Base-by-base conservation (phyloP, 202 grass and related monocot species). In the Saccharum hybrid region DNA sequence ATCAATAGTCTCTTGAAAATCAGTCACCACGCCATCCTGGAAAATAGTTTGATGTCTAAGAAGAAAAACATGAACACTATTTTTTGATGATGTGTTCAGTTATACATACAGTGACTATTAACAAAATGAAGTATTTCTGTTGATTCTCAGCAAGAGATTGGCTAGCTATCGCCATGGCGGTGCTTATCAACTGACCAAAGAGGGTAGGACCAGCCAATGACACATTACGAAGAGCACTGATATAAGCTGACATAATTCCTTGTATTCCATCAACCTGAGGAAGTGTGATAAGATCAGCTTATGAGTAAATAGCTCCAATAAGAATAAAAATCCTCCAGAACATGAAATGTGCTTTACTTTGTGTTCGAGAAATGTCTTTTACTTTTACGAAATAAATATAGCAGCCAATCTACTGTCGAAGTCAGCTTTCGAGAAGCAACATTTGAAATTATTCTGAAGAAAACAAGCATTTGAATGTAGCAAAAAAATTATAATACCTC, bases 181-280 rank as follows among this genome's bases (percentile, higher is more conserved):
- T 89, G 85, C 89, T 91, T 77, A 99, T 89, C 85, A 99, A 85
- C 15, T 86, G 91, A 68, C 89, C 96, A 92, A 99, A 94, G 74
- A 99, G 90, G 40, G 96, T 99, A 79, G 96, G 96, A 40, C 96
- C 96, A 70, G 96, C 96, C 70, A 99, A 69, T 83, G 93, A 96
- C 71, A 99, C 96, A 94, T 99, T 99, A 60, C 82, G 81, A 52
- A 99, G 88, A 4, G 96, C 96, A 88, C 96, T 99, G 63, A 92
- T 86, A 81, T 99, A 99, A 66, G 96, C 89, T 78, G 96, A 96
- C 96, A 99, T 96, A 63, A 99, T 94, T 83, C 93, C 96, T 89
- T 99, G 96, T 82, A 99, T 96, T 86, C 96, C 96, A 22, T 99
- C 93, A 75, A 96, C 96, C 96, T 99, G 71, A 85, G 72, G 57